These are phyloP conservation scores for Gossypium lobatum DNA, from an alignment of 441 rosid species.

Conservation along the genomic window DNA sequence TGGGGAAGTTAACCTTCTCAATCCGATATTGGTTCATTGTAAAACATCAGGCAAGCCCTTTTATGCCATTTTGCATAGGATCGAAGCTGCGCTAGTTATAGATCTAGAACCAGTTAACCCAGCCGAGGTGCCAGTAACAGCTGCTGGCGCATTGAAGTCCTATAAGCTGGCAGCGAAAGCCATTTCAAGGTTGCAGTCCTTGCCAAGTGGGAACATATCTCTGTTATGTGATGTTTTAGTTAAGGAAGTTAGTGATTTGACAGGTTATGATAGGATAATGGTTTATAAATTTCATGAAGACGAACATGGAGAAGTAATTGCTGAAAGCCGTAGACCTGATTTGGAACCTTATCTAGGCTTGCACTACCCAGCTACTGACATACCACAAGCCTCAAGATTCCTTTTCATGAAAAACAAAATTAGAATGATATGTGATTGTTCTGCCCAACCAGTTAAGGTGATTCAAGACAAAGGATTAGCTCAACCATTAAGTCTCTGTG, in stretches of 20 bases:
- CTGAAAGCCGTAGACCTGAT: conserved; percentile 42
- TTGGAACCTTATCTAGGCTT: conserved; percentile 79
- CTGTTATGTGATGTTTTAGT: conserved; percentile 61
- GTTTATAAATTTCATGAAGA: conserved; percentile 81
- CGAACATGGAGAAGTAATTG: conserved; percentile 87
- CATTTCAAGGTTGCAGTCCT: conserved; percentile 73
- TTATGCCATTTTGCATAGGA: conserved; percentile 71
- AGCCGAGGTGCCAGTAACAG: conserved; percentile 67
- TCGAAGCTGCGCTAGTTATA: conserved; percentile 63
- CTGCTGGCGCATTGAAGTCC: conserved; percentile 81
- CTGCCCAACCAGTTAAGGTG: conserved; percentile 53
- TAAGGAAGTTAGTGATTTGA: conserved; percentile 67
- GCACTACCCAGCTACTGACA: conserved; percentile 86
- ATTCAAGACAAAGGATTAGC: conserved; percentile 58
- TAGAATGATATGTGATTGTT: conserved; percentile 80
- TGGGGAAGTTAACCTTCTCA: conserved; percentile 63
- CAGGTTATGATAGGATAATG: conserved; percentile 83
- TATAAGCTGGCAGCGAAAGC: conserved; percentile 82
- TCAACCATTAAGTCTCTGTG: conserved; percentile 69
- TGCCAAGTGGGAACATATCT: conserved; percentile 55
- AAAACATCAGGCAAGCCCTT: conserved; percentile 68
- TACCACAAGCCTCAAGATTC: conserved; percentile 83
- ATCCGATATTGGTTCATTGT: conserved; percentile 68
- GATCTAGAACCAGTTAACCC: conserved; percentile 83
- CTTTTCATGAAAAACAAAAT: conserved; percentile 80